Percentiles rank a stretch among this genome's conserved stretches.
Conservation (phyloP, 1,139 yeast species). For the Pichia sp. region DNA sequence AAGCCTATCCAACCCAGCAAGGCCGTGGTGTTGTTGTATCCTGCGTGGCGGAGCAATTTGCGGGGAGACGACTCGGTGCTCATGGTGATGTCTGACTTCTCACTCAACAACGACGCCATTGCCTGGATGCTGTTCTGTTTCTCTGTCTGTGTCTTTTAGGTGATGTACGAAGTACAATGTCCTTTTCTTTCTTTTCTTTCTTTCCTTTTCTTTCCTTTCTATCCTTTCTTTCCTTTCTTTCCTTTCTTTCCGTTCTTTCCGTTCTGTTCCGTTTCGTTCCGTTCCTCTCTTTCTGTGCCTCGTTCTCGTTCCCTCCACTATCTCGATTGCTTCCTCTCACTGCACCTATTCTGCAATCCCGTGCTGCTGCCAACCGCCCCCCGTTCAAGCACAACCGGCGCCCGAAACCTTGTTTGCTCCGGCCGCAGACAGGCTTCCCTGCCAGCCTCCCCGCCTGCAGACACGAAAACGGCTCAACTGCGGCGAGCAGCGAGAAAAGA, state of each 20-base stretch:
- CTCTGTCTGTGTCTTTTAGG: not conserved
- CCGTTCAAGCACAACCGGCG: not conserved
- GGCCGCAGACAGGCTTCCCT: not conserved
- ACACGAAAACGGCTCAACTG: constrained; percentile 1
- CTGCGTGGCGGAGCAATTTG: not conserved
- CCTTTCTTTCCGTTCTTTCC: too few relatives aligned
- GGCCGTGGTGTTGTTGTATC: not conserved
- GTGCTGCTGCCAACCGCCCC: too few relatives aligned
- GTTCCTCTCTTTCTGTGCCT: too few relatives aligned
- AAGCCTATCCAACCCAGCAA: constrained; percentile 35
- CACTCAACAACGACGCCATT: not conserved
- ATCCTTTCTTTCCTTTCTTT: not conserved
- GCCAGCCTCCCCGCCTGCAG: not conserved
- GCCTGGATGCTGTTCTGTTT: too few relatives aligned
- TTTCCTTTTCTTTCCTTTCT: too few relatives aligned
- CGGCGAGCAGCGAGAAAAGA: not conserved
- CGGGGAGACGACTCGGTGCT: constrained; percentile 1
- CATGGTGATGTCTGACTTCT: not conserved
- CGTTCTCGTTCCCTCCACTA: too few relatives aligned
- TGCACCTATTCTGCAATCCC: too few relatives aligned
- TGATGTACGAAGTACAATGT: too few relatives aligned
- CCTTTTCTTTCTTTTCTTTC: too few relatives aligned
- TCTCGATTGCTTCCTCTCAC: too few relatives aligned
- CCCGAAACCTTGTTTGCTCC: not conserved
- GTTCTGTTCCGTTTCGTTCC: too few relatives aligned